phyloP scores from a whole-genome alignment of 768 basidiomycete genomes.

The Tulasnella sp. region DNA sequence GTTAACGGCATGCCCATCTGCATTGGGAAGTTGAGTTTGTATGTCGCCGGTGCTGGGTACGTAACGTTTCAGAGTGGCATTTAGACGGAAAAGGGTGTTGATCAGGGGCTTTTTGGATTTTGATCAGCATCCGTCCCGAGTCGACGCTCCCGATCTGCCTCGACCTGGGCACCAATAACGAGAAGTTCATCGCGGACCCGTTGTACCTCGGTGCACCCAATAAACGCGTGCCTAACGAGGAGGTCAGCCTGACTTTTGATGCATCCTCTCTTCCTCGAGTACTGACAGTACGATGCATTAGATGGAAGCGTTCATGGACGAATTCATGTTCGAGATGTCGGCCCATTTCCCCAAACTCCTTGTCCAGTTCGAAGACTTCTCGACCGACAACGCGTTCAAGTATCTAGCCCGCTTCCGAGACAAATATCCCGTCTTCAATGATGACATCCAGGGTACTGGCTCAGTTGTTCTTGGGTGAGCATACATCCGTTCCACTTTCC shows the following conservation, averaged over 20 bases:
- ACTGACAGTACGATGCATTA: too few relatives aligned
- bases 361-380: constrained; percentile 89
- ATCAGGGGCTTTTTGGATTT: too few relatives aligned
- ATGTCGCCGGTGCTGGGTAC: constrained; percentile 81
- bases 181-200: constrained; percentile 67
- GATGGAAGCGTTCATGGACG: constrained; percentile 79
- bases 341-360: constrained; percentile 64
- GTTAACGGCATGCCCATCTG: constrained; percentile 50
- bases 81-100: too few relatives aligned
- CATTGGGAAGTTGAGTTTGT: constrained; percentile 85
- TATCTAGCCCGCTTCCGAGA: constrained; percentile 68
- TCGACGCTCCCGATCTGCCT: constrained; percentile 74
- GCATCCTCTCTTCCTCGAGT: too few relatives aligned
- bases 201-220: constrained; percentile 79
- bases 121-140: constrained; percentile 61
- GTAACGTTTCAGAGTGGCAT: constrained; percentile 28
- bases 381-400: constrained; percentile 80
- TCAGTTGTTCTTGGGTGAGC: constrained; percentile 56
- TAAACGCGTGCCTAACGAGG: constrained; percentile 46
- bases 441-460: constrained; percentile 86
- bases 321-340: constrained; percentile 79
- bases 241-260: constrained; percentile 21
- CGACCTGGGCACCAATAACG: constrained; percentile 84
- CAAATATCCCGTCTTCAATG: constrained; percentile 73
- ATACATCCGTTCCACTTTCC: too few relatives aligned